These are phyloP conservation scores for Boletellus emodensis DNA, from an alignment of 768 basidiomycete species.

Conservation along the genomic window DNA sequence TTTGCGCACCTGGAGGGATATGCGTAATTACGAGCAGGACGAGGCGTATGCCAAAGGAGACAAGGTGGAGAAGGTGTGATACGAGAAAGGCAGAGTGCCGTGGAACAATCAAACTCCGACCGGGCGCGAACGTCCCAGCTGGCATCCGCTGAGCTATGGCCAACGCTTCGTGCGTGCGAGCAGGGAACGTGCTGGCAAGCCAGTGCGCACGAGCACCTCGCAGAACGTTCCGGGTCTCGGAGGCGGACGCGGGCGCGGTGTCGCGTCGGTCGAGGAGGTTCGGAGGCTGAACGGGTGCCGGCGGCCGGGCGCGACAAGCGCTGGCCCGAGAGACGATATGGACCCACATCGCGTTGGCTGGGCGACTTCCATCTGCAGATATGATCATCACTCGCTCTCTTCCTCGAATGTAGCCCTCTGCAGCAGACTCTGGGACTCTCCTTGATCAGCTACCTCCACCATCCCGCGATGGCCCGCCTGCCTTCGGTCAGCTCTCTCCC, in stretches of 20 bases:
- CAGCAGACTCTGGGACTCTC: background rate
- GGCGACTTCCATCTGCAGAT: conserved; percentile 9
- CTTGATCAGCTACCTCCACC: background rate
- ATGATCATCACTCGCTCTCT: background rate
- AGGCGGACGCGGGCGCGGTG: background rate
- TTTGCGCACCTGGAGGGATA: conserved; percentile 21
- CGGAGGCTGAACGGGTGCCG: conserved; percentile 14
- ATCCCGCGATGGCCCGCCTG: conserved; percentile 7
- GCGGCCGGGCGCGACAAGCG: background rate
- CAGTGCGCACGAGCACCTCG: background rate
- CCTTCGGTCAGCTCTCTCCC: conserved; percentile 4
- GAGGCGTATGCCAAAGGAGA: conserved; percentile 30
- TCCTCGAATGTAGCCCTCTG: conserved; percentile 1
- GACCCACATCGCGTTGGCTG: conserved; percentile 11
- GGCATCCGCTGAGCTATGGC: conserved; percentile 2
- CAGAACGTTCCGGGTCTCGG: background rate
- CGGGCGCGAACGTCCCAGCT: conserved; percentile 29
- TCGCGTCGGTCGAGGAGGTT: background rate
- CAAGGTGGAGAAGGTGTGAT: conserved; percentile 35
- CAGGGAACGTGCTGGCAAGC: background rate
- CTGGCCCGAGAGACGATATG: background rate
- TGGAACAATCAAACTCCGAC: conserved; percentile 34
- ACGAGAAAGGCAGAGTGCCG: conserved; percentile 28
- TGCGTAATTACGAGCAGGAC: conserved; percentile 19
- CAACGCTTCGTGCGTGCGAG: background rate